These are phyloP conservation scores for Flagelloscypha sp. DNA, from an alignment of 768 basidiomycete genomes.

Conservation along the genomic window DNA sequence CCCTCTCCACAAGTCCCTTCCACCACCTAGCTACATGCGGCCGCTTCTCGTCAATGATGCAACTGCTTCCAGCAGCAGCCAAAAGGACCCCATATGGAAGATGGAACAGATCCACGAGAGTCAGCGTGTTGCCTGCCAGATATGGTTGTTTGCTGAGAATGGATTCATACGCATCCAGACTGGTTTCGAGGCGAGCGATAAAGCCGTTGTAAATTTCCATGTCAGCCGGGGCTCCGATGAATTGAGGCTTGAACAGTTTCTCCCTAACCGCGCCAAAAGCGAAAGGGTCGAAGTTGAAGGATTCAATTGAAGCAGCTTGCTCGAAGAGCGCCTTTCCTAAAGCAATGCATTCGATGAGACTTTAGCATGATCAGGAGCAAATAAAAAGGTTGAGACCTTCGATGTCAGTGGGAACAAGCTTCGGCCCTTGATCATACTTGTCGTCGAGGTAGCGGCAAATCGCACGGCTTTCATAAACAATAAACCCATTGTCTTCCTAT, in stretches of 20 bases:
- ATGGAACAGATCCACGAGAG: conserved; percentile 4
- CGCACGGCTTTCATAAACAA: conserved; percentile 20
- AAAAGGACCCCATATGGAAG: too few species aligned
- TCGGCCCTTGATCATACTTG: conserved; percentile 26
- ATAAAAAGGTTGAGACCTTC: too few species aligned
- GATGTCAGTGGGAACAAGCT: conserved; percentile 27
- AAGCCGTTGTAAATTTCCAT: conserved; percentile 14
- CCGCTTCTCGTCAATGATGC: too few species aligned
- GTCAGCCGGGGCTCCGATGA: conserved; percentile 21
- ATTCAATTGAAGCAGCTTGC: conserved; percentile 30
- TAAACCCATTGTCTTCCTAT: conserved; percentile 24
- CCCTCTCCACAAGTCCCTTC: too few species aligned
- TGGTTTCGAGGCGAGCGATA: conserved; percentile 16
- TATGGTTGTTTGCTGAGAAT: conserved; percentile 33
- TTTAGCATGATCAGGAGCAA: too few species aligned
- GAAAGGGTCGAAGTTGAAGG: conserved; percentile 34
- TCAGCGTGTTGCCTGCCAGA: conserved; percentile 29
- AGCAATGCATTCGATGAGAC: conserved; percentile 23
- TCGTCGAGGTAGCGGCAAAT: conserved; percentile 23
- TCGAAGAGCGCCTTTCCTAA: conserved; percentile 28
- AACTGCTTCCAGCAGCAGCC: too few species aligned
- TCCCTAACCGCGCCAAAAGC: conserved; percentile 29
- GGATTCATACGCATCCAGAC: conserved; percentile 32
- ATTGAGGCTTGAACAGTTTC: conserved; percentile 33
- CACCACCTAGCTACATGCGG: too few species aligned